Evolutionary conservation across 2,329 filamentous ascomycete genomes (phyloP), one percentile per base, ranked within the genome.

Genomic region (Tolypocladium guangdongense): DNA sequence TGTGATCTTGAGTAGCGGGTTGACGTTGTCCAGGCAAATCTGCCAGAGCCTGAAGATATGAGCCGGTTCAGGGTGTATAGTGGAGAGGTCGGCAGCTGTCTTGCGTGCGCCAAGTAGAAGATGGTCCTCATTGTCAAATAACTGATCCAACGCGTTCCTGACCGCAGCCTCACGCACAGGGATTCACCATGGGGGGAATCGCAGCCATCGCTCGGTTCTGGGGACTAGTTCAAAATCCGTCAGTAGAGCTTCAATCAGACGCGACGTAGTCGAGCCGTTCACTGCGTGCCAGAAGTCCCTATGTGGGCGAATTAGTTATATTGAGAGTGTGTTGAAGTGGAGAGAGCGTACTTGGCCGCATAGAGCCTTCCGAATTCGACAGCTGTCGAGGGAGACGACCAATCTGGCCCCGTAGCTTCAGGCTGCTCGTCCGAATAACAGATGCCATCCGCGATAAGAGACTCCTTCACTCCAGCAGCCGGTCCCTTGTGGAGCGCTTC

Each of bases 1-100:
- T 0, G 78, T 77, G 37, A 83, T 69, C 51, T 81, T 83, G n/a
- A 83, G 64, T 2, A 84, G 57, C 0, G 81, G 80, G 56, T 84
- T 72, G 50, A 83, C 74, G 41, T 81, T 81, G 32, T 82, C 74
- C 0, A 83, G 64, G 56, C 79, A 84, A 0, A 75, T 65, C 60
- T 83, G 79, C 80, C 81, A 84, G 0, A 80, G 64, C 27, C 67
- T 62, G 54, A 79, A 75, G 7, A 78, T 74, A 0, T 74, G 68
- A 1, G 69, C 66, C 0, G 70, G 68, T 0, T 69, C 61, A 0
- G 76, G 75, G 32, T 87, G 84, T 0, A 82, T 58, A 2, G 69
- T 64, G 4, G 72, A 70, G 1, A 83, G 62, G 55, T 78, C 68
- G n/a, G 76, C 59, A 2, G 57, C 55, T 24, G 64, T 60, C 20